Evolutionary conservation across 73 alveolate genomes (phyloP).

Genomic region (Paramecium bursaria): DNA sequence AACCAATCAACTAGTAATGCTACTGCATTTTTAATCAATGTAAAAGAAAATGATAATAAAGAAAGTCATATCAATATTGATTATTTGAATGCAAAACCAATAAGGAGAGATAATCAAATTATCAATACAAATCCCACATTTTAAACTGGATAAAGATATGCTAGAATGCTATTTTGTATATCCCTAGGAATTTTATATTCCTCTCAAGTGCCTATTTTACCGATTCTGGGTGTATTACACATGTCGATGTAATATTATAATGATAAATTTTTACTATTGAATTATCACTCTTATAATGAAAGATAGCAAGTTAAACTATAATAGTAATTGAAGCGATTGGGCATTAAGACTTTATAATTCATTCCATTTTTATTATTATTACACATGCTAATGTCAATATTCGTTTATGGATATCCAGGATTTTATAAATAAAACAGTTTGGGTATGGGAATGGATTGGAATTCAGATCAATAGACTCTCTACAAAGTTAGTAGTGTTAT

Average conservation of each 20-base stretch:
- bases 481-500: constrained; percentile 23
- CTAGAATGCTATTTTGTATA: constrained; percentile 13
- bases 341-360: background rate
- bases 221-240: constrained; percentile 4
- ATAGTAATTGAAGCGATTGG: background rate
- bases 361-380: background rate
- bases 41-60: too few relatives aligned
- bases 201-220: constrained; percentile 15
- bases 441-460: constrained; percentile 20
- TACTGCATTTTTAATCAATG: too few relatives aligned
- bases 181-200: background rate
- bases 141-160: constrained; percentile 38
- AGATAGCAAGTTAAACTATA: background rate
- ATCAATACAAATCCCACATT: constrained; percentile 31
- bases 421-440: constrained; percentile 23
- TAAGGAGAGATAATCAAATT: constrained; percentile 41
- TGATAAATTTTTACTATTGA: constrained; percentile 23
- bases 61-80: too few relatives aligned
- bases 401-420: constrained; percentile 33
- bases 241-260: background rate
- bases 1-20: too few relatives aligned
- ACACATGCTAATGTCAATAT: background rate
- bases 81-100: background rate
- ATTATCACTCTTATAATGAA: constrained; percentile 38
- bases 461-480: background rate